Evolutionary conservation across 306 rosid species (phyloP), one percentile per base, ranked within the genome.

Genomic region (Prunus campanulata): DNA sequence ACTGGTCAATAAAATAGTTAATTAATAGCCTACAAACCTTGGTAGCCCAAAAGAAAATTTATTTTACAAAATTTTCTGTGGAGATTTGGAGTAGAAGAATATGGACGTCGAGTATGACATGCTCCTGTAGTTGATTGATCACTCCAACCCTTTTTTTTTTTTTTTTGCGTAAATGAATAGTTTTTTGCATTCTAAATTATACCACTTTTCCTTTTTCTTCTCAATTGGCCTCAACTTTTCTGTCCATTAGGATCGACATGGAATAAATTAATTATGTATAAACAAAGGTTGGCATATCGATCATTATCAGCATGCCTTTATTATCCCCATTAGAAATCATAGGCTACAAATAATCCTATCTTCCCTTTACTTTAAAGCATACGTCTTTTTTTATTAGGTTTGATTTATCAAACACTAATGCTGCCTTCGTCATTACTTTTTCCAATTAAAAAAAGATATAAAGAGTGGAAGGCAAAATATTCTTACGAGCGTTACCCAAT

Each of bases 351-450:
- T 70, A 72, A 75, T 71, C 81, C 75, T 72, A 29, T 74, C 72
- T 73, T 67, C 20, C 47, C 12, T 68, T 87, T 71, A 47, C 70
- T 87, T 77, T 77, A 77, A 78, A 85, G 80, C 74, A 78, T 63
- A 63, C 79, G 83, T 82, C 82, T 55, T 77, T 82, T 77, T 81
- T 22, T 82, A 82, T 86, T 87, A 81, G 87, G 87, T 82, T 66
- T 76, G 66, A 77, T 59, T 78, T 22, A 68, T 74, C 48, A 32
- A 49, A 67, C 20, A 25, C 51, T 67, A 63, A 77, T 79, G 80
- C 29, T 72, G 71, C 71, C 32, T 76, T 78, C 83, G 86, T 86
- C 94, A 76, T 82, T 84, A 80, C 79, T 24, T 78, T 79, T 55
- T 59, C 66, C 66, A 47, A 70, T 48, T 13, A n/a, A 50, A 72